Base-by-base conservation (phyloP, 805 yeast genomes). In the Monosporozyma servazzii region DNA sequence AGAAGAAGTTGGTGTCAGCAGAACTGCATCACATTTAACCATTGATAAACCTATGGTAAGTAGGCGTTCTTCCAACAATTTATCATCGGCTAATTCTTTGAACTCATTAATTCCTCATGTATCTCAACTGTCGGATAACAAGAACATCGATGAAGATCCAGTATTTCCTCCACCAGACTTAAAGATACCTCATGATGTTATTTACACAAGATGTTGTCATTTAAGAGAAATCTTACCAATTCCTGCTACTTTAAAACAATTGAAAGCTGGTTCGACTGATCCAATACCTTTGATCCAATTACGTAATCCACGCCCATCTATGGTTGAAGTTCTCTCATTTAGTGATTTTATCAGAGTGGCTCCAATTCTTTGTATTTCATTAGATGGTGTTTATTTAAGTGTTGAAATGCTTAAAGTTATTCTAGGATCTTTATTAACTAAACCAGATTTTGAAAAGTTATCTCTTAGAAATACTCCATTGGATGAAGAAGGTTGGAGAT, bases 121-220 rank as follows among this genome's bases (percentile, higher is more conserved):
- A 2, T 54, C 59, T 1, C 51, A 41, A 17, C 39, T 10, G 5
- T 43, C 43, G 15, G 30, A 39, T 9, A 27, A 25, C 15, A 27
- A 18, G 11, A 31, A 37, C 17, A 54, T 54, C 2, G 63, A 62
- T 6, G 58, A 56, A 8, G 60, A 58, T 31, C 63, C 58, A n/a
- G 55, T 60, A 5, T 61, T 54, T 29, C 72, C 72, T 18, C 68
- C 73, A 27, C 51, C 48, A 13, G 48, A 60, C 39, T 30, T 60
- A 5, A 64, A 63, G 44, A 63, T 73, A 10, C 72, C 78, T 33
- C 76, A 85, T 49, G 96, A 88, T 59, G 75, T 83, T 41, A 74
- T 90, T 62, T 90, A 90, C 68, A 87, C 96, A 0, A 75, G 97
- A 57, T 90, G 97, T 65, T 90, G 97, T 61, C 97, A 90, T 67